Evolutionary conservation across 2,329 filamentous ascomycete species (phyloP).

Genomic region (Sporothrix mexicana): DNA sequence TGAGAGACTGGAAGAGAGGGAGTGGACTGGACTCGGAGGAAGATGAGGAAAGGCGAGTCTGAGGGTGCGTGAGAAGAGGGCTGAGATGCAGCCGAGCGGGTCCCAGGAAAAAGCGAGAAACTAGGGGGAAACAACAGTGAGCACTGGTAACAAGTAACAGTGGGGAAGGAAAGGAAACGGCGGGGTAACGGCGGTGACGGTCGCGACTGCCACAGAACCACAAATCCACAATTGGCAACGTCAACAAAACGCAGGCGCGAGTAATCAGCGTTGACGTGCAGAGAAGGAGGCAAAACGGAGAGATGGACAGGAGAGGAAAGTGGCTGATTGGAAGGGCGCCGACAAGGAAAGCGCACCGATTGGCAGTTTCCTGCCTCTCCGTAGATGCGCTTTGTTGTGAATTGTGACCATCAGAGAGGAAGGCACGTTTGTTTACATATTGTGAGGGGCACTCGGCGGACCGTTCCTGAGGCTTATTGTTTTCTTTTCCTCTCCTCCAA

Average conservation of each 20-base stretch:
- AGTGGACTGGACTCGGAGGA: neutral
- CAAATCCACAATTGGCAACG: neutral
- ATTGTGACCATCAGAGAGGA: neutral
- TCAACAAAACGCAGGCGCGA: neutral
- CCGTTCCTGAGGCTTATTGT: slow-evolving; percentile 3
- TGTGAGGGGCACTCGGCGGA: neutral
- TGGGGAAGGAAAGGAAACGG: slow-evolving; percentile 28
- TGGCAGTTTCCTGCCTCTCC: neutral
- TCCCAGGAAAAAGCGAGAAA: neutral
- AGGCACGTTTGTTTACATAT: neutral
- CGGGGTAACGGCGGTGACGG: slow-evolving; percentile 27
- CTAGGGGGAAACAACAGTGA: neutral
- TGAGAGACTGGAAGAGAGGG: neutral
- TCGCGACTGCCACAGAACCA: neutral
- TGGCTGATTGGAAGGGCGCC: neutral
- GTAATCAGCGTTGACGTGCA: slow-evolving; percentile 19
- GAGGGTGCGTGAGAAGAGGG: slow-evolving; percentile 7
- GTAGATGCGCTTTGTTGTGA: neutral
- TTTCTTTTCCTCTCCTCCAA: neutral
- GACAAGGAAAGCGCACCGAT: neutral
- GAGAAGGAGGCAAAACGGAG: neutral
- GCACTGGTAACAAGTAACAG: neutral
- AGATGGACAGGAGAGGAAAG: neutral
- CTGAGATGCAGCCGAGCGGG: slow-evolving; percentile 18
- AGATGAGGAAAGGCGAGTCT: neutral